These are phyloP conservation scores for Casuarina glauca DNA, from an alignment of 306 rosid species.

Conservation along the genomic window DNA sequence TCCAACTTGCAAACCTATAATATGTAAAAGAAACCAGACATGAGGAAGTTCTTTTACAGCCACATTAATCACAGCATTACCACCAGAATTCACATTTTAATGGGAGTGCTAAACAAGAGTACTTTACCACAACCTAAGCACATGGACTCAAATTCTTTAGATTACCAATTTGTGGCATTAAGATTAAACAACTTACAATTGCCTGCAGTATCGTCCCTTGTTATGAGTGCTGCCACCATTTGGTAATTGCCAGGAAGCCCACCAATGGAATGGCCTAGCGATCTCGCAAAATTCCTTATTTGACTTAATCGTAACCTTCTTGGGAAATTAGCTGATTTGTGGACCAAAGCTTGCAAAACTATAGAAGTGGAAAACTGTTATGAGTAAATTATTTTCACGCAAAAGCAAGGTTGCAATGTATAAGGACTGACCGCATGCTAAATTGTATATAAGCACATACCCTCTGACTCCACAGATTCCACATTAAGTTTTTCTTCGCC, in stretches of 20 bases:
- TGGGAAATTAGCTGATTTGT: slow-evolving; percentile 24
- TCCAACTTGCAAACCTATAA: slow-evolving; percentile 32
- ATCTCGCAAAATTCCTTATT: slow-evolving; percentile 56
- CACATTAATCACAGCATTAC: slow-evolving; percentile 2
- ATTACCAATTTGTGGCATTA: background rate
- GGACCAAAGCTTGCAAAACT: slow-evolving; percentile 45
- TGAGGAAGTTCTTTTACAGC: background rate
- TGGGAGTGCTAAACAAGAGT: background rate
- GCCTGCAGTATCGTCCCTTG: slow-evolving; percentile 25
- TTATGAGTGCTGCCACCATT: slow-evolving; percentile 29
- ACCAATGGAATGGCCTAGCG: slow-evolving; percentile 20
- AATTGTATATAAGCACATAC: slow-evolving; percentile 30
- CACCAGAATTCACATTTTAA: background rate
- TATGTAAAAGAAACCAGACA: slow-evolving; percentile 2
- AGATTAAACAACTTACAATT: slow-evolving; percentile 37
- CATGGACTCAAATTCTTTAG: background rate
- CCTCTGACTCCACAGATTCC: slow-evolving; percentile 19
- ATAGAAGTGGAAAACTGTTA: slow-evolving; percentile 2
- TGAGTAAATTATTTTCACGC: background rate
- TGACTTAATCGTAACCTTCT: slow-evolving; percentile 51
- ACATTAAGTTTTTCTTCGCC: slow-evolving; percentile 32
- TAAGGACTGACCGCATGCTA: background rate
- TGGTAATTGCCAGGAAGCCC: slow-evolving; percentile 26
- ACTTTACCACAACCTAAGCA: background rate
- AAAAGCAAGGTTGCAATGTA: background rate